Percentiles rank a stretch among this genome's conserved stretches.
Conservation (phyloP, 495 filamentous ascomycete genomes). For the Penicillium verhagenii region DNA sequence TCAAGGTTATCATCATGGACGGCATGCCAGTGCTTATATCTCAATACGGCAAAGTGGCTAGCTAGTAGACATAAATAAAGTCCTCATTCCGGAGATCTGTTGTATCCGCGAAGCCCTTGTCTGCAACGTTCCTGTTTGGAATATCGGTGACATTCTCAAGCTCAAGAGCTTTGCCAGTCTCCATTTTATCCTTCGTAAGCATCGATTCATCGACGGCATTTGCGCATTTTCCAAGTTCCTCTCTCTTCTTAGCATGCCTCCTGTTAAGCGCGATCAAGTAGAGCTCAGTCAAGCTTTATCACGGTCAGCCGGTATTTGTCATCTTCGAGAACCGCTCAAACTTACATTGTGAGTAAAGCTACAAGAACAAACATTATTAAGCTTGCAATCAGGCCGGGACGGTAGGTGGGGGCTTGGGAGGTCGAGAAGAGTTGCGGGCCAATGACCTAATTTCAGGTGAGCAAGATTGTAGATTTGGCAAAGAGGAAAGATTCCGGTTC, state of each 20-base stretch:
- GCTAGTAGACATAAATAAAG: constrained; percentile 30
- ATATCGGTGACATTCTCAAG: constrained; percentile 17
- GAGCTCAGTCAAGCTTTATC: constrained; percentile 21
- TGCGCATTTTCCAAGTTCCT: constrained; percentile 30
- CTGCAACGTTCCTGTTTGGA: background rate
- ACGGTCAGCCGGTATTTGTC: background rate
- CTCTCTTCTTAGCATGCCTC: constrained; percentile 42
- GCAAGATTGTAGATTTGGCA: background rate
- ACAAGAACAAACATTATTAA: constrained; percentile 25
- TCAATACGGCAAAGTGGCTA: no score
- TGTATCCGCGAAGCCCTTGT: constrained; percentile 26
- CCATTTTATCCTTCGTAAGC: constrained; percentile 11
- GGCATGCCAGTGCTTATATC: no score
- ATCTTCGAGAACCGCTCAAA: background rate
- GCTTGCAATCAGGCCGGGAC: constrained; percentile 27
- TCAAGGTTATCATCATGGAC: no score
- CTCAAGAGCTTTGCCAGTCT: constrained; percentile 16
- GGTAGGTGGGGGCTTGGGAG: constrained; percentile 22
- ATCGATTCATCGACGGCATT: constrained; percentile 23
- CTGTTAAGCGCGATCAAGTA: constrained; percentile 50
- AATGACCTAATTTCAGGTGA: background rate
- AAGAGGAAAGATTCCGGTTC: background rate
- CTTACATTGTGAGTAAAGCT: constrained; percentile 21
- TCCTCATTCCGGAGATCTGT: constrained; percentile 32
- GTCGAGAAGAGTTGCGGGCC: constrained; percentile 27